Percentiles rank a stretch among this genome's conserved stretches.
Conservation (phyloP, 495 filamentous ascomycete genomes). For the Talaromyces borbonicus region DNA sequence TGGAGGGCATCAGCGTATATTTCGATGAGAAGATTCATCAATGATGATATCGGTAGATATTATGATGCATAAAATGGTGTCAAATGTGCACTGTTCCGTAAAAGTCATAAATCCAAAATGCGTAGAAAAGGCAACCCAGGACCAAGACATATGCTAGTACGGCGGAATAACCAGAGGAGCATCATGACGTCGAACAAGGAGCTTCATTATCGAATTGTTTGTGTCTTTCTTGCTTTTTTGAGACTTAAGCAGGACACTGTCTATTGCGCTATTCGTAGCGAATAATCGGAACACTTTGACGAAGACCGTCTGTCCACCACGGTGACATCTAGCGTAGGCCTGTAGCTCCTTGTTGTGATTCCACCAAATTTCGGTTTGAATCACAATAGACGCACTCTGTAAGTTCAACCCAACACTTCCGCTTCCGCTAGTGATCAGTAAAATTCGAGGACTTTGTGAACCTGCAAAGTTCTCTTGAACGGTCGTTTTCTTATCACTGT, state of each 20-base stretch:
- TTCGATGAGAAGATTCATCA: no score
- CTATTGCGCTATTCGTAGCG: not conserved
- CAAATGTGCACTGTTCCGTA: no score
- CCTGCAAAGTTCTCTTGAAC: not conserved
- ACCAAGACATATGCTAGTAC: no score
- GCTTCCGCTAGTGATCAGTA: not conserved
- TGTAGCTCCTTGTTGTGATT: not conserved
- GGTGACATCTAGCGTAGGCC: not conserved
- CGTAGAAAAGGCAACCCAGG: no score
- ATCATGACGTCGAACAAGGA: not conserved
- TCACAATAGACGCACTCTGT: not conserved
- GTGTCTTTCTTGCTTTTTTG: not conserved
- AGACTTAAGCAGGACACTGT: not conserved
- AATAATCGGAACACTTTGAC: not conserved
- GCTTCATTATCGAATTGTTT: not conserved
- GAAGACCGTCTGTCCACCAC: not conserved
- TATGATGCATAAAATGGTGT: no score
- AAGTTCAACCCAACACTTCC: not conserved
- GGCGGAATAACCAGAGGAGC: not conserved
- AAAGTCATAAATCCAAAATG: no score
- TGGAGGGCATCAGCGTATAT: no score
- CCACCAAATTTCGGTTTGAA: slow-evolving; percentile 1
- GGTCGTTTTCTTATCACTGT: not conserved
- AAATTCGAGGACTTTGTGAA: not conserved
- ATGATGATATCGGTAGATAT: no score